Base-by-base conservation (phyloP, 2,329 filamentous ascomycete genomes). In the Pseudogymnoascus verrucosus region DNA sequence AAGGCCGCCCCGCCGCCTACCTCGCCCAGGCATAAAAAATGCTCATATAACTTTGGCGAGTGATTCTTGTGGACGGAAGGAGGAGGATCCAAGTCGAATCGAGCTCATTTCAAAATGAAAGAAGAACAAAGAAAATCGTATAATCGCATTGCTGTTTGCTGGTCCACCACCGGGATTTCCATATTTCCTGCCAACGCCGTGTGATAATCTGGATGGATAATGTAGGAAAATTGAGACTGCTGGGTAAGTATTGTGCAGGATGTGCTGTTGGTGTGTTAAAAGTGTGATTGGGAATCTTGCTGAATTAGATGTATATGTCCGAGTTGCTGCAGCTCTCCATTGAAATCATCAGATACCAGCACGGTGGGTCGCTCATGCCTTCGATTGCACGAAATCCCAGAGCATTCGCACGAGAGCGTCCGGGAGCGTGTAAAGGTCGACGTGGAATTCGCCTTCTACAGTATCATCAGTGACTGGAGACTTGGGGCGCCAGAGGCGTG, bases 381-480 rank as follows among this genome's bases (percentile, higher is more conserved):
- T 79, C 60, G 79, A 77, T 62, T 74, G 74, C 44, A 85, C 85
- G 74, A 95, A 96, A 66, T 97, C 93, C 93, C 93, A 98, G 65
- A 99, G 87, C 86, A 91, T 92, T 77, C 95, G 96, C 74, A 95
- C 89, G 39, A 98, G 82, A 28, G 80, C 78, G 68, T 98, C 95
- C 0, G 95, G 93, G 68, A 99, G 86, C n/a, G 95, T 98, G 79
- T 96, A 98, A 64, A 99, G 83, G 73, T 99, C 95, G 70, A 99
- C 93, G 66, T 96, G 95, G 79, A 99, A 99, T 78, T 99, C 95
- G 72, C 95, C 95, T 73, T 93, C 92, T 90, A 72, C 60, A 59
- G 60, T 12, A 62, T 44, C 19, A 21, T 64, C 60, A 65, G 62
- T 60, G 62, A 47, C 36, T 14, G 39, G 34, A 31, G 12, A 37